Conservation (phyloP, 140 eudicot species). For the Erigeron philadelphicus region DNA sequence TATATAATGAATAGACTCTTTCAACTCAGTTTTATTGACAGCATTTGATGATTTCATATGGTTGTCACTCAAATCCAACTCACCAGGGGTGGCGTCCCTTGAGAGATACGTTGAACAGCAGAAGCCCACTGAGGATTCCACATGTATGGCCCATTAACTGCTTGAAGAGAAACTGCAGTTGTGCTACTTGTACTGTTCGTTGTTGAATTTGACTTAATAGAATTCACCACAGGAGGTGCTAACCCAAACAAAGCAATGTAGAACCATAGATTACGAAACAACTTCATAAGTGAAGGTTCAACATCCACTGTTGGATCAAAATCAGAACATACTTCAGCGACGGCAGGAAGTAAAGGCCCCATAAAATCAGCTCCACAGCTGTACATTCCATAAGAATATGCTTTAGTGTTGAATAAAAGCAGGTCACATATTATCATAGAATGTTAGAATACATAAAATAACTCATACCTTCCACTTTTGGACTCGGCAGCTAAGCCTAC, state of each 20-base stretch:
- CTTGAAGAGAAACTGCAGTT: slow-evolving; percentile 71
- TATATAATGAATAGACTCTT: background rate
- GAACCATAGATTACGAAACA: slow-evolving; percentile 96
- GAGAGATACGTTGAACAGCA: slow-evolving; percentile 87
- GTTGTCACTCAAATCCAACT: slow-evolving; percentile 24
- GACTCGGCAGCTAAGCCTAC: slow-evolving; percentile 99
- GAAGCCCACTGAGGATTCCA: slow-evolving; percentile 82
- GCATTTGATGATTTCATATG: slow-evolving; percentile 2
- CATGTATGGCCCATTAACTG: slow-evolving; percentile 95
- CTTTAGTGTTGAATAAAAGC: background rate
- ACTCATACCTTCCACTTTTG: slow-evolving; percentile 76
- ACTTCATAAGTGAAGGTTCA: slow-evolving; percentile 86
- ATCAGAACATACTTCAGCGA: slow-evolving; percentile 97
- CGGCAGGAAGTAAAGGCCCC: slow-evolving; percentile 99
- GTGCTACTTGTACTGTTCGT: slow-evolving; percentile 58
- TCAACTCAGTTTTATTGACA: slow-evolving; percentile 1
- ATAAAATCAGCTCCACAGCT: slow-evolving; percentile 98
- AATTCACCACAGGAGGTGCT: slow-evolving; percentile 81
- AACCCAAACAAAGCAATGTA: slow-evolving; percentile 93
- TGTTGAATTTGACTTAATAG: slow-evolving; percentile 50
- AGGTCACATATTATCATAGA: background rate
- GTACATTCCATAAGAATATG: slow-evolving; percentile 27
- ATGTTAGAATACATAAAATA: background rate
- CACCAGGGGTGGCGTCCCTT: slow-evolving; percentile 99
- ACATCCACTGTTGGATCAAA: slow-evolving; percentile 80